phyloP scores from a whole-genome alignment of 306 rosid genomes.

The Inga oerstediana region DNA sequence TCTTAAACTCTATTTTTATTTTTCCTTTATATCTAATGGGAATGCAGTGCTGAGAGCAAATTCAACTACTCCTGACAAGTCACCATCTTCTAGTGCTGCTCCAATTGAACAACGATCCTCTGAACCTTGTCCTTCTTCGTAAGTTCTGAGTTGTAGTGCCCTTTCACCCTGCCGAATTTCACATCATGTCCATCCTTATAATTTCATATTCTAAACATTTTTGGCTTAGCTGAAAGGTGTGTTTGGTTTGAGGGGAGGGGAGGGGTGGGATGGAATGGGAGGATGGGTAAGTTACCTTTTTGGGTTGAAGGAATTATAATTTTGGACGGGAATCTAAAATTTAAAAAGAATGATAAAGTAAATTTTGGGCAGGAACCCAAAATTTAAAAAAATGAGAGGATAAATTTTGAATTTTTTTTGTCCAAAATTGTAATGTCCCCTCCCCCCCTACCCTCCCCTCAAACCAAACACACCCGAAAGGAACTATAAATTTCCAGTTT shows the following conservation, averaged over 20 bases:
- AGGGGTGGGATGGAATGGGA: no score
- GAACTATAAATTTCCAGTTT: not conserved
- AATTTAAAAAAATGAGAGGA: no score
- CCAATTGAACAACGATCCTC: slow-evolving; percentile 57
- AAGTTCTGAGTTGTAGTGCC: slow-evolving; percentile 40
- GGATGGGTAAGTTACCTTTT: no score
- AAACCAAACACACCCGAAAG: no score
- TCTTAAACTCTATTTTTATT: not conserved
- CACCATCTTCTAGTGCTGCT: slow-evolving; percentile 54
- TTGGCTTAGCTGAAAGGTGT: not conserved
- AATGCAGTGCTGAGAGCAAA: slow-evolving; percentile 65
- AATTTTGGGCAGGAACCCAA: no score
- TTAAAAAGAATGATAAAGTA: no score
- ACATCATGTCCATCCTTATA: slow-evolving; percentile 12
- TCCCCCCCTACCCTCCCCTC: no score
- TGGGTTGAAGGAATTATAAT: no score
- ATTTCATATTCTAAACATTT: not conserved
- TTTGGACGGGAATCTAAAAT: no score
- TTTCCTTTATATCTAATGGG: slow-evolving; percentile 3
- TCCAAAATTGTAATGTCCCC: no score
- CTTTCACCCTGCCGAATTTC: not conserved
- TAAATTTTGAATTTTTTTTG: no score
- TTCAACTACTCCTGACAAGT: slow-evolving; percentile 63
- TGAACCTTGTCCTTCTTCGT: slow-evolving; percentile 66
- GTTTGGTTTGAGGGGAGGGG: no score